Base-by-base conservation (phyloP, 2,329 filamentous ascomycete species). In the Aspergillus quadrilineatus region DNA sequence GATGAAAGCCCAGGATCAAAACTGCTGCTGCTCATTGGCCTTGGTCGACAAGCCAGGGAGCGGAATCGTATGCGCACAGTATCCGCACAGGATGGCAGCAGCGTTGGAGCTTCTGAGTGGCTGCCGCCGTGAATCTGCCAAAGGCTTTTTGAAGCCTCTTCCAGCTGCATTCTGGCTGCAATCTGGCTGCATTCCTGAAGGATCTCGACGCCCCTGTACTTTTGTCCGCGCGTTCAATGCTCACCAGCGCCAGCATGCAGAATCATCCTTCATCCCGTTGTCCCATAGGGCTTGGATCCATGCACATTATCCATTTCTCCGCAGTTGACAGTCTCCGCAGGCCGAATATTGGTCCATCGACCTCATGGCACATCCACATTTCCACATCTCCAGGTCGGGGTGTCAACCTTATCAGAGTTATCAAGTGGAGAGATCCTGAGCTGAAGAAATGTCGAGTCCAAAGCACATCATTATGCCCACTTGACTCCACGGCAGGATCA, bases 291-390 rank as follows among this genome's bases (percentile, higher is more conserved):
- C 61, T 55, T 51, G 50, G 54, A 57, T 47, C 58, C 55, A 55
- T 63, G 51, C 62, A 60, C 10, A 26, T 17, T 9, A 43, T 43
- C 50, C 56, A 42, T 48, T 64, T 63, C 62, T 65, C 63, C 61
- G 63, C 63, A 63, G 55, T 65, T 57, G 57, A 64, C 61, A 60
- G 63, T 59, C 45, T 60, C 63, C 63, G 63, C 61, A 46, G 50
- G 41, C 57, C 54, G 50, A 58, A 61, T 63, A 57, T 56, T 62
- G 62, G 62, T 55, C 59, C 57, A 53, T 57, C 50, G 49, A 48
- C 61, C 60, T 65, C 60, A 63, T 64, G 63, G 61, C 63, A 64
- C 63, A 65, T 65, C 63, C 63, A 65, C 63, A 63, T 61, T 63
- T 56, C 63, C 63, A 65, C 63, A 63, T 58, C 53, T 56, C 50